phyloP scores from a whole-genome alignment of 2,329 filamentous ascomycete genomes.

The Clarireedia monteithiana region DNA sequence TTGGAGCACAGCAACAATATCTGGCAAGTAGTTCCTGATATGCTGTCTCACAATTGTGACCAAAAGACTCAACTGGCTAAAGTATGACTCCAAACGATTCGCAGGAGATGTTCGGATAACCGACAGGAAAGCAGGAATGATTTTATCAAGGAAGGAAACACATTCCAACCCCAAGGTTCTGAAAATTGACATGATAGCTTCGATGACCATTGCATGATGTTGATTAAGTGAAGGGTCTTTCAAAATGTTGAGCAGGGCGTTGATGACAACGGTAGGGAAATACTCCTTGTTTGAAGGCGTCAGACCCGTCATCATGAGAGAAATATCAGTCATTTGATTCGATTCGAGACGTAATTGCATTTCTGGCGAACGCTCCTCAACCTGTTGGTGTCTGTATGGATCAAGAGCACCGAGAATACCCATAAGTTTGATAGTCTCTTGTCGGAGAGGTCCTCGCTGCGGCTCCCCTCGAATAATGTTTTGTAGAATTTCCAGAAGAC shows the following conservation, averaged over 20 bases:
- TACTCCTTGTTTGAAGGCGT: slow-evolving; percentile 98
- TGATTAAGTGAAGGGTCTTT: slow-evolving; percentile 85
- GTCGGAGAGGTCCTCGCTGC: slow-evolving; percentile 73
- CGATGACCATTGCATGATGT: slow-evolving; percentile 89
- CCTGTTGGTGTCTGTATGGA: slow-evolving; percentile 92
- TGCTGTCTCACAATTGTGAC: slow-evolving; percentile 95
- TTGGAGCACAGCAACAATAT: slow-evolving; percentile 78
- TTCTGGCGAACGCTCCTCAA: slow-evolving; percentile 82
- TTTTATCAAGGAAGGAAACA: slow-evolving; percentile 86
- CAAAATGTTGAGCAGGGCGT: slow-evolving; percentile 83
- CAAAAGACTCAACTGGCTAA: slow-evolving; percentile 88
- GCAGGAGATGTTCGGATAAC: slow-evolving; percentile 78
- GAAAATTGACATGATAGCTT: slow-evolving; percentile 98
- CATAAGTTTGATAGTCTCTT: slow-evolving; percentile 94
- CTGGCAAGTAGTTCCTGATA: slow-evolving; percentile 81
- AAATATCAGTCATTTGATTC: slow-evolving; percentile 78
- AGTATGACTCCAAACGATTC: slow-evolving; percentile 84
- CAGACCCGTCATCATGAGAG: slow-evolving; percentile 93
- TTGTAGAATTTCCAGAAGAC: slow-evolving; percentile 85
- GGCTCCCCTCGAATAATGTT: slow-evolving; percentile 88
- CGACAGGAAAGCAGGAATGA: slow-evolving; percentile 85
- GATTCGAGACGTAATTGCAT: slow-evolving; percentile 59
- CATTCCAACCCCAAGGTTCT: slow-evolving; percentile 93
- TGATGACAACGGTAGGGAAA: slow-evolving; percentile 96
- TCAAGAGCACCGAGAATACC: slow-evolving; percentile 92